These are phyloP conservation scores for Melanomma pulvis-pyrius DNA, from an alignment of 495 filamentous ascomycete species.

Conservation along the genomic window DNA sequence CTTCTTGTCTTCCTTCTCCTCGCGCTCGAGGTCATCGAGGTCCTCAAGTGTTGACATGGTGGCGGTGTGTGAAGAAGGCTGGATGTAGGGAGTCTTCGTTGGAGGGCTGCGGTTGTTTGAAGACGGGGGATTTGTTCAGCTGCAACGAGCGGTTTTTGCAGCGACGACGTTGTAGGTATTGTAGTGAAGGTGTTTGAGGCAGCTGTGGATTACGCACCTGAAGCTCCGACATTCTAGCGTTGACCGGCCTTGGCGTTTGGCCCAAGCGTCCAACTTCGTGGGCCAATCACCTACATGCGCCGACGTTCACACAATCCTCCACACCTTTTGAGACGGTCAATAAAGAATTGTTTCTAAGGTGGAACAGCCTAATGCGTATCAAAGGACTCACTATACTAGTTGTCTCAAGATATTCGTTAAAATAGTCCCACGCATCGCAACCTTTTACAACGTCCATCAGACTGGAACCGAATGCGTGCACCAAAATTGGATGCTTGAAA, in stretches of 20 bases:
- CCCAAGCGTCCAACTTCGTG: neutral
- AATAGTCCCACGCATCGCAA: too few species aligned
- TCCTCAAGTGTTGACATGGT: conserved; percentile 86
- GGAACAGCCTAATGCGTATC: too few species aligned
- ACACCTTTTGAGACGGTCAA: too few species aligned
- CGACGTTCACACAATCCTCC: neutral
- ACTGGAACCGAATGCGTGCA: too few species aligned
- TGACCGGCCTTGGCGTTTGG: conserved; percentile 17
- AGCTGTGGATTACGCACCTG: conserved; percentile 37
- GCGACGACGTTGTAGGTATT: conserved; percentile 2
- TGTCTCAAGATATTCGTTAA: too few species aligned
- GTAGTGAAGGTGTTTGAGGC: conserved; percentile 26
- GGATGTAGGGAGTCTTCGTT: neutral
- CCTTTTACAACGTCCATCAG: too few species aligned
- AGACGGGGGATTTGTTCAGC: neutral
- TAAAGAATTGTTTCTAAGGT: too few species aligned
- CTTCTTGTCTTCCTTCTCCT: conserved; percentile 72
- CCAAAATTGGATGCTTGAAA: too few species aligned
- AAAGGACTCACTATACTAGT: too few species aligned
- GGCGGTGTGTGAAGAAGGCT: conserved; percentile 20
- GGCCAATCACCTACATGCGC: conserved; percentile 5
- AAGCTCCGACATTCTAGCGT: conserved; percentile 4
- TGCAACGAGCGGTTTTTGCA: neutral
- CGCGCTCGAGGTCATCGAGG: conserved; percentile 76
- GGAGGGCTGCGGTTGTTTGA: neutral